A percentile compares a stretch with the other conserved stretches of the same genome.
phyloP scores from a whole-genome alignment of 2,329 filamentous ascomycete genomes.

The Clathrospora elynae region DNA sequence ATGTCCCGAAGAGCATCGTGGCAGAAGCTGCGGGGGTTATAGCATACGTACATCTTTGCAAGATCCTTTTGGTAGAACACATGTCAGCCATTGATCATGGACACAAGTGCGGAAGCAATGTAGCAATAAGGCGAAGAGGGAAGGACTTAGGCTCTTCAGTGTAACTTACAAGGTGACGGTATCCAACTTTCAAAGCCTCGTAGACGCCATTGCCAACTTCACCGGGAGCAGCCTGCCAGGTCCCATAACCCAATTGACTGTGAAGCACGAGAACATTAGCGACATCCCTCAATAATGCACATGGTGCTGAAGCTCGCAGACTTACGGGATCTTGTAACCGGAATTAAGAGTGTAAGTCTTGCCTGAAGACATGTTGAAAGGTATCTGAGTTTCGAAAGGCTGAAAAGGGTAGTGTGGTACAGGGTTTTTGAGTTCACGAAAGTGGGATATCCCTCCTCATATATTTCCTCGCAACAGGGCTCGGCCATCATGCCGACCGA shows the following conservation, averaged over 20 bases:
- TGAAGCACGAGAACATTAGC: conserved; percentile 51
- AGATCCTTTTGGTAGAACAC: conserved; percentile 44
- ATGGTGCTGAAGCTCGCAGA: too few species aligned
- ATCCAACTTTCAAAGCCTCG: conserved; percentile 42
- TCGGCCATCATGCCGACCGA: conserved; percentile 15
- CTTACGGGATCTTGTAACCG: conserved; percentile 54
- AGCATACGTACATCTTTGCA: conserved; percentile 36
- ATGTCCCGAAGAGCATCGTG: conserved; percentile 1
- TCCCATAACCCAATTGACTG: conserved; percentile 46
- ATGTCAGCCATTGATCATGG: conserved; percentile 7
- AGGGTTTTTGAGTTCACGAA: conserved; percentile 4
- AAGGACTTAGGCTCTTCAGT: too few species aligned
- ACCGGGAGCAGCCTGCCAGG: conserved; percentile 43
- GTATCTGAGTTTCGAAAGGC: conserved; percentile 6
- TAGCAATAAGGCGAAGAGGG: too few species aligned
- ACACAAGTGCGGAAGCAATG: too few species aligned
- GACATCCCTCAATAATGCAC: too few species aligned
- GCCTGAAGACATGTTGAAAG: conserved; percentile 42
- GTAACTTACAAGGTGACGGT: conserved; percentile 39
- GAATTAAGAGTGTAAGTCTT: conserved; percentile 43
- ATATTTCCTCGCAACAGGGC: conserved; percentile 12
- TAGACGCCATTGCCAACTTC: conserved; percentile 52
- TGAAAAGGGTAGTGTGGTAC: neutral
- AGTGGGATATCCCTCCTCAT: conserved; percentile 20
- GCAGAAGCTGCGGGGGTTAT: neutral